Evolutionary conservation across 2,329 filamentous ascomycete species (phyloP).

Genomic region (Trichophyton verrucosum): DNA sequence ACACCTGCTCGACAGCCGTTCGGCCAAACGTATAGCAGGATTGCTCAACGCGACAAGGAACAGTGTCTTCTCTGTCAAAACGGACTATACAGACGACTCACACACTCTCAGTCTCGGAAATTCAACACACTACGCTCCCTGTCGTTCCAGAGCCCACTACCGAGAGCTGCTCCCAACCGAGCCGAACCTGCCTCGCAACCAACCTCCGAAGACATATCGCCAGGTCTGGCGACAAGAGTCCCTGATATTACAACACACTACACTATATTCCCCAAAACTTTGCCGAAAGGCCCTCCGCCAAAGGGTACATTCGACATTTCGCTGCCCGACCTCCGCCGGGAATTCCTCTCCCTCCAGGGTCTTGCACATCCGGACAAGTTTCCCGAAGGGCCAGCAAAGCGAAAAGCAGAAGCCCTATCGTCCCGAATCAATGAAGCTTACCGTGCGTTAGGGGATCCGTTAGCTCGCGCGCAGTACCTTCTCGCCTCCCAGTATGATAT

Average conservation of each 20-base stretch:
- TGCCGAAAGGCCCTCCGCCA: slow-evolving; percentile 68
- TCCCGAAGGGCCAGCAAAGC: slow-evolving; percentile 35
- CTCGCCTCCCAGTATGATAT: slow-evolving; percentile 54
- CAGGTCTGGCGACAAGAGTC: slow-evolving; percentile 9
- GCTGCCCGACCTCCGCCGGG: slow-evolving; percentile 55
- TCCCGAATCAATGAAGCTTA: slow-evolving; percentile 85
- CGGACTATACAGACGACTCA: not conserved
- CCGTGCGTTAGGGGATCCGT: slow-evolving; percentile 64
- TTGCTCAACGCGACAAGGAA: not conserved
- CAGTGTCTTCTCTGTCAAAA: not conserved
- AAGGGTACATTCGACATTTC: slow-evolving; percentile 63
- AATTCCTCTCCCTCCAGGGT: slow-evolving; percentile 74
- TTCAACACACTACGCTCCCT: not conserved
- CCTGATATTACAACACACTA: slow-evolving; percentile 54
- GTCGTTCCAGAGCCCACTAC: not conserved
- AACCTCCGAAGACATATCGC: not conserved
- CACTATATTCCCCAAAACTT: slow-evolving; percentile 70
- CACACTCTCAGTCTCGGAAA: not conserved
- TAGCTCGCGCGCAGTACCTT: slow-evolving; percentile 79
- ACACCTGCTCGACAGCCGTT: not conserved
- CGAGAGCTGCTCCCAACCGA: not conserved
- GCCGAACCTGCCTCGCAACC: not conserved
- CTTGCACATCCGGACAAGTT: slow-evolving; percentile 40
- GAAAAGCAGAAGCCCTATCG: slow-evolving; percentile 62
- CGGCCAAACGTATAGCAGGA: not conserved